phyloP scores from a whole-genome alignment of 2,329 filamentous ascomycete genomes.

The Madurella fahalii region DNA sequence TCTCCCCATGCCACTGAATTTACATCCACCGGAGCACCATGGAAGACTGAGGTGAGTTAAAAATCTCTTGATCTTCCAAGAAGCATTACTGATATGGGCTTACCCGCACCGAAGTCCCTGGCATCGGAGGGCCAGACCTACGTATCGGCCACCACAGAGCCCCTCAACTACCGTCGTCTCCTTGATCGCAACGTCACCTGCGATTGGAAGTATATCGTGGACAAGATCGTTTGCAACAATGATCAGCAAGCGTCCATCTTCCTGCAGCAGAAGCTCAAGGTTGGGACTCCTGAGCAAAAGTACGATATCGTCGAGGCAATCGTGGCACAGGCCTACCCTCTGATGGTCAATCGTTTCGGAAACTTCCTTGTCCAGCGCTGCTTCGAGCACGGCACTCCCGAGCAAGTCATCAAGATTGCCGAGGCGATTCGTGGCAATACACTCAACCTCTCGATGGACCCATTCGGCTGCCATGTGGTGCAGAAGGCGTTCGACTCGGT shows the following conservation, averaged over 20 bases:
- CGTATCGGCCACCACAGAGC: constrained; percentile 73
- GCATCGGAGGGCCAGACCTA: constrained; percentile 67
- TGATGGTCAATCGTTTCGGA: constrained; percentile 98
- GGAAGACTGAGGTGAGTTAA: constrained; percentile 51
- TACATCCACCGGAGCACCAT: constrained; percentile 50
- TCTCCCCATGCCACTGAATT: constrained; percentile 74
- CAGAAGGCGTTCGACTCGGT: constrained; percentile 99
- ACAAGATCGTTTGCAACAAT: constrained; percentile 99
- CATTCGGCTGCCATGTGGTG: constrained; percentile 96
- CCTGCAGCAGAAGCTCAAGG: constrained; percentile 96
- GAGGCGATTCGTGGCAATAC: constrained; percentile 92
- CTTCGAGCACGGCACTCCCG: constrained; percentile 94
- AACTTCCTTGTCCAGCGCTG: constrained; percentile 98
- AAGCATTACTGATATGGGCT: constrained; percentile 4
- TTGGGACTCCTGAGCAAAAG: constrained; percentile 91
- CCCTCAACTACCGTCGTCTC: constrained; percentile 91
- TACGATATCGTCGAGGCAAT: constrained; percentile 97
- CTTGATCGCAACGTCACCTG: constrained; percentile 94
- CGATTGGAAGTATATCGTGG: constrained; percentile 99
- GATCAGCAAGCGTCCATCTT: constrained; percentile 99
- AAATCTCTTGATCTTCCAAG: constrained; percentile 4
- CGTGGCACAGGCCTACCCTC: constrained; percentile 84
- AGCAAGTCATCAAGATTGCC: constrained; percentile 92
- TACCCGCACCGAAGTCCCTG: constrained; percentile 32
- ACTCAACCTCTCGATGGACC: constrained; percentile 92